A percentile compares a stretch with the other conserved stretches of the same genome.
These are phyloP conservation scores for Aspergillus viridinutans DNA, from an alignment of 2,329 filamentous ascomycete genomes.

Conservation along the genomic window DNA sequence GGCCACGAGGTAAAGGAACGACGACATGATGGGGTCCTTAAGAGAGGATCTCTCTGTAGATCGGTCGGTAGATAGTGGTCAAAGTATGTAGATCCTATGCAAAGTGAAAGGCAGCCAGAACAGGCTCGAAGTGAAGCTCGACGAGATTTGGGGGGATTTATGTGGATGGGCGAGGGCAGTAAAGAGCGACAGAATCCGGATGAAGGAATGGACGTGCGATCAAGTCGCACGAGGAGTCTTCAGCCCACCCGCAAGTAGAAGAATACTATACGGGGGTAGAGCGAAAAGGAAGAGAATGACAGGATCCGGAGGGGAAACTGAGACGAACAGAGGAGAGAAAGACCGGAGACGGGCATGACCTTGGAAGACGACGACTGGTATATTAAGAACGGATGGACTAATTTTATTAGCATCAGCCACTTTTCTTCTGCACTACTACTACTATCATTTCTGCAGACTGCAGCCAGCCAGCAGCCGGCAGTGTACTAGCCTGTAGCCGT, in stretches of 20 bases:
- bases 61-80: slow-evolving; percentile 1
- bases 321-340: slow-evolving; percentile 2
- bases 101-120: slow-evolving; percentile 3
- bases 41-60: not conserved
- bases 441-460: not conserved
- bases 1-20: slow-evolving; percentile 21
- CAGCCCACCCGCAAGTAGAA: slow-evolving; percentile 16
- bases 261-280: not conserved
- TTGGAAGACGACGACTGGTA: not conserved
- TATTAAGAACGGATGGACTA: not conserved
- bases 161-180: slow-evolving; percentile 9
- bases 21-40: slow-evolving; percentile 21
- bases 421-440: not conserved
- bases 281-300: slow-evolving; percentile 5
- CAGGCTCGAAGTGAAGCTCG: not conserved
- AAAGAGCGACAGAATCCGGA: not conserved
- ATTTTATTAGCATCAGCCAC: not conserved
- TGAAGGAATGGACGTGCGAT: slow-evolving; percentile 28
- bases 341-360: not conserved
- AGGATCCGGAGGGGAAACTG: not conserved
- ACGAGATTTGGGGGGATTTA: not conserved
- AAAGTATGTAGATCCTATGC: not conserved
- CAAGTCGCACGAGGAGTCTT: slow-evolving; percentile 20
- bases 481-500: too few relatives aligned
- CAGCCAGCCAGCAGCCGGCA: not conserved